Conservation (phyloP, 2,329 filamentous ascomycete species). For the Botrytis aclada region DNA sequence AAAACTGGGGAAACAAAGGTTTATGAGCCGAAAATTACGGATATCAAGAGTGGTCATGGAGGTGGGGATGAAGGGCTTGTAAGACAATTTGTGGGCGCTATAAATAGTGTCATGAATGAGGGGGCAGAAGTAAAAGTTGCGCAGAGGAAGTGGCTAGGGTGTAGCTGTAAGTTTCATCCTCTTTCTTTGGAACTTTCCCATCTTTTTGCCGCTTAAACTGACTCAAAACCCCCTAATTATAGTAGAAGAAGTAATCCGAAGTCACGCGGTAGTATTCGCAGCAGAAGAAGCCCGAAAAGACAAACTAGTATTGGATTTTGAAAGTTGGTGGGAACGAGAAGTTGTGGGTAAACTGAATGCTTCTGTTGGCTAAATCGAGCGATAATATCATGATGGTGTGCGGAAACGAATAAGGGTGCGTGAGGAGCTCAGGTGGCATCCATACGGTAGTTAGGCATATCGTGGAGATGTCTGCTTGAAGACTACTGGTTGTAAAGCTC, state of each 20-base stretch:
- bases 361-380: background rate
- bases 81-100: constrained; percentile 77
- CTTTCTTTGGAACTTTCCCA: background rate
- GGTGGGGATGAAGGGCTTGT: constrained; percentile 79
- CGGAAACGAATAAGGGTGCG: background rate
- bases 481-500: background rate
- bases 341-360: constrained; percentile 40
- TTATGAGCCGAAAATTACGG: constrained; percentile 58
- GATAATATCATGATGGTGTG: background rate
- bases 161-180: constrained; percentile 46
- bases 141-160: constrained; percentile 74
- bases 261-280: constrained; percentile 90
- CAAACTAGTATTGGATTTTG: constrained; percentile 71
- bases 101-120: constrained; percentile 72
- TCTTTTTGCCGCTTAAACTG: background rate
- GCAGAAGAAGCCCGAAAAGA: constrained; percentile 79
- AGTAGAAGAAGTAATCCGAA: constrained; percentile 80
- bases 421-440: no score
- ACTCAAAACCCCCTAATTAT: background rate
- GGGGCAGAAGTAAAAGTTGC: constrained; percentile 65
- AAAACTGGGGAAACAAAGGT: constrained; percentile 49
- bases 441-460: background rate
- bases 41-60: constrained; percentile 58
- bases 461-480: background rate
- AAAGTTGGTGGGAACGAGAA: constrained; percentile 67